Base-by-base conservation (phyloP, 2,329 filamentous ascomycete genomes). In the Beauveria scarabaeidicola region DNA sequence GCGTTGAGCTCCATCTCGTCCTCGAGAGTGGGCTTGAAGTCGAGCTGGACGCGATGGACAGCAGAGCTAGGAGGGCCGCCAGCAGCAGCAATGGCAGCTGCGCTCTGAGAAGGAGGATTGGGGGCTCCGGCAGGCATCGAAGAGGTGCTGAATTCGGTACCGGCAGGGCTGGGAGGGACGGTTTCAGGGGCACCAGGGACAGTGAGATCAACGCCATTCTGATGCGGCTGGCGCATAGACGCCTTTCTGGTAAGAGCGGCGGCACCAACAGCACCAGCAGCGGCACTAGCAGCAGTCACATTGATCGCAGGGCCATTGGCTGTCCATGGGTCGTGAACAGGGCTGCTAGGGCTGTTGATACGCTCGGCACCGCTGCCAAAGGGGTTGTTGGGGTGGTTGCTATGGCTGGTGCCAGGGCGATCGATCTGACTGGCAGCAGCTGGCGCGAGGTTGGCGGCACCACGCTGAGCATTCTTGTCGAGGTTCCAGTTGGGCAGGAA, bases 31-130 rank as follows among this genome's bases (percentile, higher is more conserved):
- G 94, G 92, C 72, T 85, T 88, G 74, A 97, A 99, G 73, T 97
- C 92, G 66, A 97, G 84, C 72, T 97, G 90, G 38, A 97, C 90
- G 63, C 94, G 90, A 73, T 97, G 89, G 59, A 97, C 92, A 64
- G 90, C 73, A 60, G 82, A 78, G 63, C 78, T 75, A 41, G 76
- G 69, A 23, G 85, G 83, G 19, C 83, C 85, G 59, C 81, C 84
- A 48, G 83, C 83, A 54, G 81, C 82, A 13, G 82, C 83, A 65
- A 86, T 86, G 47, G 82, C 84, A 11, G 80, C 81, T 47, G 82
- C 83, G 38, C 79, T 77, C 43, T 75, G 71, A 4, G 81, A 80
- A 27, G 77, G 73, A 19, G 60, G 62, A 13, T 77, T 59, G 21
- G 46, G 46, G 5, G 55, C 21, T 56, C 78, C 79, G 43, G 80